Evolutionary conservation across 345 rosid species (phyloP).

Genomic region (Lepidium sativum): DNA sequence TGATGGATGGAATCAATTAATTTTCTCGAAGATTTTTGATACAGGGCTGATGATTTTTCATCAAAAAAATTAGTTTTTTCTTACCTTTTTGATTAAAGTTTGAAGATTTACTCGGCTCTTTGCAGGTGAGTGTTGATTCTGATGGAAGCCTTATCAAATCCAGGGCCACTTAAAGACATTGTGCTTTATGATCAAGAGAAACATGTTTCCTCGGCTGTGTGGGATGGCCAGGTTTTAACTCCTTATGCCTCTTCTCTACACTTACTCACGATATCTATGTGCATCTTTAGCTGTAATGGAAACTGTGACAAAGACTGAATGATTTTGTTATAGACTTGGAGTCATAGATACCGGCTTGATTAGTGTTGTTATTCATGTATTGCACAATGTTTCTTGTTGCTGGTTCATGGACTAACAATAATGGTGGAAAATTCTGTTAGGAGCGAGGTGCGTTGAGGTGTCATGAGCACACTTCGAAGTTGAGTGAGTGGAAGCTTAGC

Average conservation of each 20-base stretch:
- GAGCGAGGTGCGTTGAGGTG: constrained; percentile 98
- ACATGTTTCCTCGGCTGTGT: constrained; percentile 76
- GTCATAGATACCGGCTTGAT: not conserved
- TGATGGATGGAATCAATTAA: not conserved
- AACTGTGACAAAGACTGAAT: not conserved
- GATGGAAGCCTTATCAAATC: constrained; percentile 55
- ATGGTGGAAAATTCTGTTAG: constrained; percentile 27
- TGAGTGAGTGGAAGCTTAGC: constrained; percentile 81
- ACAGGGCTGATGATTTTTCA: not conserved
- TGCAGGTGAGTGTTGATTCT: constrained; percentile 18
- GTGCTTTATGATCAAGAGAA: constrained; percentile 76
- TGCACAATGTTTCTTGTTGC: not conserved
- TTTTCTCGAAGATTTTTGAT: not conserved
- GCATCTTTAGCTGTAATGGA: no score
- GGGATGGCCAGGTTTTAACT: constrained; percentile 64
- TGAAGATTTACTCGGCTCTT: not conserved
- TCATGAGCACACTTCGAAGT: constrained; percentile 91
- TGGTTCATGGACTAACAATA: not conserved
- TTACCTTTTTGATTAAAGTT: not conserved
- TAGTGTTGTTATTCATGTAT: not conserved
- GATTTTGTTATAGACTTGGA: not conserved
- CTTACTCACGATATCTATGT: not conserved
- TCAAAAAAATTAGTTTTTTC: not conserved
- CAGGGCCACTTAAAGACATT: constrained; percentile 56
- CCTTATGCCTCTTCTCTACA: not conserved